phyloP scores from a whole-genome alignment of 2,329 filamentous ascomycete species.

The Colletotrichum orchidophilum region DNA sequence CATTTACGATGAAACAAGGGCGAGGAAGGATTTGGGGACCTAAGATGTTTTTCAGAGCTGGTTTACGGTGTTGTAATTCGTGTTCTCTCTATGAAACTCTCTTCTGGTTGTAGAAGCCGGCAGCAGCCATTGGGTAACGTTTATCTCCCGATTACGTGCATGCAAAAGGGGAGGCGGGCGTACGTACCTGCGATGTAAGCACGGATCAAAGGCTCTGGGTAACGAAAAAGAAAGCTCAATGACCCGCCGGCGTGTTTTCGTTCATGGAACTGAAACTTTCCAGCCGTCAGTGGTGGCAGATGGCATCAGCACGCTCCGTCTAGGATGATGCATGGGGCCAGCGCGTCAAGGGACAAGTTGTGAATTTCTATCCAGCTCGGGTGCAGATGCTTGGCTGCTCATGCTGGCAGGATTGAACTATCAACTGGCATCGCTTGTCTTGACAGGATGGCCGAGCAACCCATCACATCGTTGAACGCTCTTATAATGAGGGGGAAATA shows the following conservation, averaged over 20 bases:
- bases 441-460: not conserved
- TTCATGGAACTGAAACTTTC: constrained; percentile 24
- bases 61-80: not conserved
- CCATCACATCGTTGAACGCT: not conserved
- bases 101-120: not conserved
- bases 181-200: constrained; percentile 9
- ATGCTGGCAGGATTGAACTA: not conserved
- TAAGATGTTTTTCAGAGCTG: not conserved
- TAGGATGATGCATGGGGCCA: not conserved
- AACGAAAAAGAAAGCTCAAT: constrained; percentile 11
- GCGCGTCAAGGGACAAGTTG: not conserved
- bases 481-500: constrained; percentile 25
- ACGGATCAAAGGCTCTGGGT: not conserved
- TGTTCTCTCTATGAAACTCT: not conserved
- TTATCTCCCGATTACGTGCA: not conserved
- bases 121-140: not conserved
- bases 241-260: not conserved
- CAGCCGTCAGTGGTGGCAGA: constrained; percentile 21
- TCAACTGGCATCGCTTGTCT: not conserved
- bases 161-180: not conserved
- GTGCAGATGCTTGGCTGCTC: constrained; percentile 8
- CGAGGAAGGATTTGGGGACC: not conserved
- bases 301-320: not conserved
- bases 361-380: not conserved
- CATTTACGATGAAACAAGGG: not conserved